Percentiles rank a stretch among this genome's conserved stretches.
Evolutionary conservation across 2,329 filamentous ascomycete genomes (phyloP).

Genomic region (Penicillium sp.): DNA sequence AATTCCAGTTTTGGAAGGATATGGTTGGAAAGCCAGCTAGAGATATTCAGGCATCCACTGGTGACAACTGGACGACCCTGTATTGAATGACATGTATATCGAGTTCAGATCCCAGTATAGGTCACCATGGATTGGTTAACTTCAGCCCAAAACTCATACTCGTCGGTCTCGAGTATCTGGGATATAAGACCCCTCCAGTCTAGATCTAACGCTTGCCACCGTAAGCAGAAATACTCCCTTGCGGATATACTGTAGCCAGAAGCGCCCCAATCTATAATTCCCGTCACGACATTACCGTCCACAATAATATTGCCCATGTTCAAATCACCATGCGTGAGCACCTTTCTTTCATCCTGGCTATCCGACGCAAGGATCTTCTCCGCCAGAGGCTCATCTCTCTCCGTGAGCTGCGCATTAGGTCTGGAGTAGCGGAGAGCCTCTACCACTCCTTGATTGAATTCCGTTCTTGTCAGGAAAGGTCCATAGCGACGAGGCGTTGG

Average conservation of each 20-base stretch:
- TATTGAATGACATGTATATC: too few relatives aligned
- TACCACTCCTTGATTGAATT: slow-evolving; percentile 17
- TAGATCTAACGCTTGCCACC: slow-evolving; percentile 7
- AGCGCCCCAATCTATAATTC: slow-evolving; percentile 12
- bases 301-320: slow-evolving; percentile 14
- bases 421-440: slow-evolving; percentile 19
- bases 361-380: slow-evolving; percentile 8
- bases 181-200: slow-evolving; percentile 6
- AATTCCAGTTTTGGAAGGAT: too few relatives aligned
- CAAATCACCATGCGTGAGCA: slow-evolving; percentile 13
- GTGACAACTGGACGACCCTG: too few relatives aligned
- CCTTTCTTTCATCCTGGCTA: slow-evolving; percentile 5
- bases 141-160: slow-evolving; percentile 13
- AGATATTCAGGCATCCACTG: too few relatives aligned
- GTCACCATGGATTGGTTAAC: slow-evolving; percentile 11
- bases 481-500: slow-evolving; percentile 12
- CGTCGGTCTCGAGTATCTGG: slow-evolving; percentile 4
- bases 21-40: too few relatives aligned
- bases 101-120: slow-evolving; percentile 7
- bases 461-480: slow-evolving; percentile 12
- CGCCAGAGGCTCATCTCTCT: slow-evolving; percentile 10
- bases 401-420: slow-evolving; percentile 8
- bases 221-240: slow-evolving; percentile 12
- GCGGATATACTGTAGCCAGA: slow-evolving; percentile 13
- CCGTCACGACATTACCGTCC: slow-evolving; percentile 3